Evolutionary conservation across 2,329 filamentous ascomycete species (phyloP), one percentile per base, ranked within the genome.

Genomic region (Paecilomyces dactylethromorphus): DNA sequence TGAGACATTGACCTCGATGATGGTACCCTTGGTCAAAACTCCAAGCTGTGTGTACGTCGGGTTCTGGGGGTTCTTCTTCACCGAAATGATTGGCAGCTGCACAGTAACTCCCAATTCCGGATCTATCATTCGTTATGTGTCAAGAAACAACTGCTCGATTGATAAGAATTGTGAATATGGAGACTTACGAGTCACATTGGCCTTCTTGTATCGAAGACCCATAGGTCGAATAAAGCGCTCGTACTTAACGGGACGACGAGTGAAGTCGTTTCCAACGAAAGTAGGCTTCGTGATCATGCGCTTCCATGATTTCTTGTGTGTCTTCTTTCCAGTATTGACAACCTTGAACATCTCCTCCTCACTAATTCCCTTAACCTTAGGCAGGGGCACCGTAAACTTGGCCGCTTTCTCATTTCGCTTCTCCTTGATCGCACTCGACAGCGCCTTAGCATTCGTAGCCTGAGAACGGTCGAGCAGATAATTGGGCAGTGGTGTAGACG

Each of bases 331-430:
- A 32, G 93, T 97, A 80, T 92, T 92, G 70, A 97, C 87, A 13
- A 96, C 92, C 78, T 91, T 93, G 82, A 97, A 97, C 89, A 97
- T 93, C 80, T 96, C 93, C 82, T 96, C 91, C 80, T 97, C 93
- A 65, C 85, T 87, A 67, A 97, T 97, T 64, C 91, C 93, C 69
- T 90, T 86, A 52, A 97, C 94, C 79, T 96, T 97, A 35, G 94
- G 94, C 70, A 99, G 76, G 1, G 94, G 94, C 45, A 97, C 94
- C 32, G 84, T 85, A 74, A 97, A 97, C 72, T 93, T 90, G 55
- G 94, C 94, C 6, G 92, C 91, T 83, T 97, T 96, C 76, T 96
- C 95, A 63, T 84, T 84, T 49, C 94, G 84, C 83, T 96, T 96
- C 76, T 97, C 91, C 84, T 97, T 99, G 80, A 97, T 96, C 57